Evolutionary conservation across 1,284 basidiomycete species (phyloP), one percentile per base, ranked within the genome.

Genomic region (Ustilago nuda): DNA sequence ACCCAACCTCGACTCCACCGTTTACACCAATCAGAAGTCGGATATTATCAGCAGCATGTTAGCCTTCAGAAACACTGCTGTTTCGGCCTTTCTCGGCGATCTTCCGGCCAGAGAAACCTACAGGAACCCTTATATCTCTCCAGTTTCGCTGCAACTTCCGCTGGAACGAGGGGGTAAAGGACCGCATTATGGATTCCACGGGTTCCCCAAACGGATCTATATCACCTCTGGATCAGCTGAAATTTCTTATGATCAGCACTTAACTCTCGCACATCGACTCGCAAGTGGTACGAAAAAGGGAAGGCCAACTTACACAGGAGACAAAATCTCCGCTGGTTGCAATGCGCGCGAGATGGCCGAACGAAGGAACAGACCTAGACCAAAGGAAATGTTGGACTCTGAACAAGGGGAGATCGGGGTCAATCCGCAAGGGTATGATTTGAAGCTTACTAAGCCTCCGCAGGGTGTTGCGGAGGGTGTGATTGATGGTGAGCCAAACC

Each of bases 21-120:
- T 76, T 0, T 69, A 72, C 23, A 37, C 46, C n/a, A 84, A 84
- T 66, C 48, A 61, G 9, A 54, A 79, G 4, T 76, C 74, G 45
- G 83, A 84, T 60, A 80, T 84, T 39, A 82, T 84, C 55, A 66
- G 63, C 55, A 41, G 69, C n/a, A 72, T 72, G 56, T 41, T 78
- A 3, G 75, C 70, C 11, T 84, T 82, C 69, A 72, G 83, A 32
- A 84, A 84, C 52, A 82, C 83, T 32, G 80, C 82, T 8, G 81
- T 83, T 6, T 74, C 67, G 8, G 78, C 83, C 2, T 75, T 84
- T 27, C 66, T 84, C 2, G 83, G 83, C 35, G 61, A 76, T 30
- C 59, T 84, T 7, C 78, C 82, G 3, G 83, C 83, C 15, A 32
- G 72, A 9, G 83, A 84, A 46, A 72, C 83, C 35, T 84, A 84